Evolutionary conservation across 352 stramenopile species (phyloP), one percentile per base, ranked within the genome.

Genomic region (Phytophthora hibernalis): DNA sequence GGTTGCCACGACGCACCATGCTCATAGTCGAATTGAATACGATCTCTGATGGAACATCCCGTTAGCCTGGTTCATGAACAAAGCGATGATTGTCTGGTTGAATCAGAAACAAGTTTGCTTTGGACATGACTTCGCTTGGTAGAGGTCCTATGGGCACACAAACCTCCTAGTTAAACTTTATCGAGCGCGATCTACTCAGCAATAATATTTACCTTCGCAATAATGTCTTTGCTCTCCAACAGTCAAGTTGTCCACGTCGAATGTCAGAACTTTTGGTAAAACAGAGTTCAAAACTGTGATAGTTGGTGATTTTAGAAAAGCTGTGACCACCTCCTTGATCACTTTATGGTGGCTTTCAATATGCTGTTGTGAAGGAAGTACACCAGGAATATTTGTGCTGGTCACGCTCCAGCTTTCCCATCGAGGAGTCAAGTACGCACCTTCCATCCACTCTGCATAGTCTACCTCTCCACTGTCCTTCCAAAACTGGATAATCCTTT

Each of bases 261-360:
- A 24, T 3, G 51, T 22, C 3, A 51, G 11, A 6, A 60, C n/a
- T 42, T 24, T 8, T 7, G 52, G 52, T 1, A 59, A 21, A 1
- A n/a, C 52, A 2, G 52, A 60, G n/a, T 60, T 31, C 2, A 60
- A 22, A 2, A 60, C 52, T 3, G 26, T 18, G 10, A 60, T 38
- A 5, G 52, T 60, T 15, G 52, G 52, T 11, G 35, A n/a, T 28
- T 60, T 60, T 9, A 15, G 8, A 20, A 42, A 60, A 13, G 35
- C 52, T 24, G 52, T 60, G 11, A 30, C 12, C 2, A 60, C 40
- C 52, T 50, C 38, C 15, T 60, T 50, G 13, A 60, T 60, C 6
- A 60, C 52, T 51, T 50, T 60, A 37, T 59, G 51, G 16, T 59
- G 51, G 16, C 35, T 49, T 40, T 59, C 51, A 9, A 59, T 59